Evolutionary conservation across 2,329 filamentous ascomycete genomes (phyloP), one percentile per base, ranked within the genome.

Genomic region (Ilyonectria robusta): DNA sequence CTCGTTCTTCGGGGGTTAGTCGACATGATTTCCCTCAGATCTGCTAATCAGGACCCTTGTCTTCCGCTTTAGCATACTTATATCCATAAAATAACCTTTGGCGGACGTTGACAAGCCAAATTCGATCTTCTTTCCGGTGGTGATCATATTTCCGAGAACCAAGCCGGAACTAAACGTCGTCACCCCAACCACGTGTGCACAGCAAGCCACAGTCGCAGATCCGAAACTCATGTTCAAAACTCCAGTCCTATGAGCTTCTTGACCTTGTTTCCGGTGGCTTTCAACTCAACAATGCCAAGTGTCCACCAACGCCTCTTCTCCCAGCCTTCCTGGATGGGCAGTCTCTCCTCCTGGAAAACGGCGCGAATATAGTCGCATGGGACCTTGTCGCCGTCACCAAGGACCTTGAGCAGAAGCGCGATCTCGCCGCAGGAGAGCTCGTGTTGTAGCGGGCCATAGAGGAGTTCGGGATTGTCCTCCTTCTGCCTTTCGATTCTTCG

Each of bases 391-490:
- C 72, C 71, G 26, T 69, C 68, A 1, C 73, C 73, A 33, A 75
- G 67, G 3, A 72, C 62, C 13, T 69, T 66, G 10, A 75, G 65
- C 13, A 75, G 46, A 5, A 75, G 65, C 1, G 71, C 66, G 44
- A 75, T 74, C 47, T 75, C 72, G 26, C 65, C 61, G 17, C 71
- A 75, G 1, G 68, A 65, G 21, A 75, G 62, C 9, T 70, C 59
- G 19, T 70, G 71, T 44, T 75, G 61, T 10, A 64, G 60, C 9
- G 59, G 29, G 7, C 53, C 68, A 46, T 75, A 75, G 4, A 40
- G 23, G n/a, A 71, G 42, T 6, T 54, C 58, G 1, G 70, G 70
- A 17, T 74, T 75, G 37, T 66, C 68, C 17, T 65, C 59, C 46
- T 46, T 53, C 40, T 75, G 72, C 31, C 51, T 62, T 15, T 54